Evolutionary conservation across 2,329 filamentous ascomycete genomes (phyloP).

Genomic region (Helotiales sp.): DNA sequence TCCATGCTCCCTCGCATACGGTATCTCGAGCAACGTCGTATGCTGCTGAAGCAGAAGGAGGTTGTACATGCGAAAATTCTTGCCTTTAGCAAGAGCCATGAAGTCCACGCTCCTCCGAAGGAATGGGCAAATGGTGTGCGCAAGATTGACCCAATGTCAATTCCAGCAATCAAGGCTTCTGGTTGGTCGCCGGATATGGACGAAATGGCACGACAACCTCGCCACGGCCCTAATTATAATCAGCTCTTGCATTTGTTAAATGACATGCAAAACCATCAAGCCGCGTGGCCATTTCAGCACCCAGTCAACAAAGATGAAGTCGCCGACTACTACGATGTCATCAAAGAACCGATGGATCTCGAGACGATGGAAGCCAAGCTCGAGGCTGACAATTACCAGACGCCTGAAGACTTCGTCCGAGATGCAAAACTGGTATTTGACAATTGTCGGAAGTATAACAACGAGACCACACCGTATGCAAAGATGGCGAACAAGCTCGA

Average conservation of each 20-base stretch:
- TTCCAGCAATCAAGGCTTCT: constrained; percentile 84
- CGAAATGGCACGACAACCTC: constrained; percentile 88
- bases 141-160: constrained; percentile 80
- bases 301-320: constrained; percentile 96
- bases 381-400: constrained; percentile 88
- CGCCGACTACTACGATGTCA: constrained; percentile 98
- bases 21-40: constrained; percentile 88
- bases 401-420: constrained; percentile 86
- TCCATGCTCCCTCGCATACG: constrained; percentile 94
- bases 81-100: constrained; percentile 84
- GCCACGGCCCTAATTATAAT: constrained; percentile 95
- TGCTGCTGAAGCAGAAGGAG: constrained; percentile 97
- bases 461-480: constrained; percentile 90
- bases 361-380: constrained; percentile 95
- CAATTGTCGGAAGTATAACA: constrained; percentile 96
- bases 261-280: constrained; percentile 90
- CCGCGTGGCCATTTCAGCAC: constrained; percentile 91
- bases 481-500: constrained; percentile 93
- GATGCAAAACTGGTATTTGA: constrained; percentile 89
- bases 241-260: constrained; percentile 90
- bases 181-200: constrained; percentile 99
- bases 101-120: constrained; percentile 80
- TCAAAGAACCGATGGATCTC: constrained; percentile 96
- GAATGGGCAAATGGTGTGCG: constrained; percentile 77
- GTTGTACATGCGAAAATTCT: constrained; percentile 93